Evolutionary conservation across 192 early-diverging fungal genomes (phyloP).

Genomic region (Backusella liffmaniae): DNA sequence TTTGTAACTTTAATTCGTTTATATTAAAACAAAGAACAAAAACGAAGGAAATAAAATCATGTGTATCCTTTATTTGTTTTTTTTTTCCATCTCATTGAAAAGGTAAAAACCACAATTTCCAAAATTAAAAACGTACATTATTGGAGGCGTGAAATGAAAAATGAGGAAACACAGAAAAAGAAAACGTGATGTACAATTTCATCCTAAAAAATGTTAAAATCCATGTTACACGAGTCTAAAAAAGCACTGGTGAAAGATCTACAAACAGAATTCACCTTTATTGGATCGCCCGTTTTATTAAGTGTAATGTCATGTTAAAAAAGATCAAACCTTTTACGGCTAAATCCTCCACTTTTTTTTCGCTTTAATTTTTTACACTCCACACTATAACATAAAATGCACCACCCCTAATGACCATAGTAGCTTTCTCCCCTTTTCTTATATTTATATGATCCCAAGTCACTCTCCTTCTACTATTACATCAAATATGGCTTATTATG

Average conservation of each 20-base stretch:
- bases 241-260: neutral
- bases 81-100: neutral
- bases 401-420: neutral
- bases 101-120: neutral
- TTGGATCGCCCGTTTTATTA: constrained; percentile 14
- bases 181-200: neutral
- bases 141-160: constrained; percentile 2
- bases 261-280: neutral
- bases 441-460: neutral
- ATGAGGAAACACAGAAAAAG: constrained; percentile 9
- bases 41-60: neutral
- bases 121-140: neutral
- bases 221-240: constrained; percentile 9
- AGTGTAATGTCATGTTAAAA: constrained; percentile 14
- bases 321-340: constrained; percentile 15
- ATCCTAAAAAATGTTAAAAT: constrained; percentile 12
- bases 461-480: constrained; percentile 19
- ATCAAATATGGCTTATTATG: constrained; percentile 12
- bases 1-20: neutral
- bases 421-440: neutral
- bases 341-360: constrained; percentile 9
- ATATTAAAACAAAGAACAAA: constrained; percentile 6
- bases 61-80: constrained; percentile 4
- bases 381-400: constrained; percentile 1
- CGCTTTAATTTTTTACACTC: constrained; percentile 9